Evolutionary conservation across 257 asterid species (phyloP), one percentile per base, ranked within the genome.

Genomic region (Mentha longifolia): DNA sequence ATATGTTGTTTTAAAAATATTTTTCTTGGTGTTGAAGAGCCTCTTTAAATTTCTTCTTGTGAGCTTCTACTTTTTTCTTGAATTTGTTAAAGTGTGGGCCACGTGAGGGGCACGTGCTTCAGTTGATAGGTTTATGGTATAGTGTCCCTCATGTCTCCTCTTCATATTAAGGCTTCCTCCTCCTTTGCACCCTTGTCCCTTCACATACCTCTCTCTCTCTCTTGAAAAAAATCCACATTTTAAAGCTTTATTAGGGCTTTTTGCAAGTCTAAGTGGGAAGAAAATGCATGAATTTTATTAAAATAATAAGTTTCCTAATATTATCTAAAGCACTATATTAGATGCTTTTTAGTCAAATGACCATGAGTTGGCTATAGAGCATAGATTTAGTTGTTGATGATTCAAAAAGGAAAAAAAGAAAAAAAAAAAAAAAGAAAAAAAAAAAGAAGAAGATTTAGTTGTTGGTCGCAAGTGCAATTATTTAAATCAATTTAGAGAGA

Each of bases 31-130:
- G 28, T 25, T 25, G 28, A 25, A 25, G 28, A 25, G 28, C 28
- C 2, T 25, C n/a, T n/a, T n/a, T n/a, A n/a, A n/a, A n/a, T 25
- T 25, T 25, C 28, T 25, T 25, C 28, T 25, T 25, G 28, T 25
- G 28, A 25, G n/a, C n/a, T n/a, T n/a, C n/a, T n/a, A n/a, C n/a
- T n/a, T n/a, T n/a, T n/a, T n/a, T n/a, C n/a, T 2, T 25, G 2
- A 1, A 1, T 16, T 65, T 33, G 37, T 20, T 42, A 4, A n/a
- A 25, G 14, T 50, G 49, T 19, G 61, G 49, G 71, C 46, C 73
- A 61, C 58, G 79, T 78, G 87, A 74, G 73, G 56, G 61, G 79
- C 87, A 84, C 74, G 86, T 86, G 92, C 75, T 82, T 70, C 50
- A 58, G 83, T 79, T 81, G 78, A 51, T 50, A 60, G 81, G 72